phyloP scores from a whole-genome alignment of 2,329 filamentous ascomycete species.

The Aureobasidium mangrovei region DNA sequence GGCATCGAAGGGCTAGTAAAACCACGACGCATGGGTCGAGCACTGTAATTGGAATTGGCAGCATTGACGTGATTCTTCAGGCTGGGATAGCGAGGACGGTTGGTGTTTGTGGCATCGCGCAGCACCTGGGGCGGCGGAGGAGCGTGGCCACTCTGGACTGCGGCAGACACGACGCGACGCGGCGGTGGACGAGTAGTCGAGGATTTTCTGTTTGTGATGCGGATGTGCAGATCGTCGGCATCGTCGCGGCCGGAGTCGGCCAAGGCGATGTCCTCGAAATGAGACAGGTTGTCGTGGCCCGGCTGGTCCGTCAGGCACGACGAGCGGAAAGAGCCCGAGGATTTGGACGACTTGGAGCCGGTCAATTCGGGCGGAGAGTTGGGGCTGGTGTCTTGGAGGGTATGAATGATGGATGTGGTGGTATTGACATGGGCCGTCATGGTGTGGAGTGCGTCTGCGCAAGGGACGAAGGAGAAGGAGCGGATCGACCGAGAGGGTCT shows the following conservation, averaged over 20 bases:
- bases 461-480: conserved; percentile 12
- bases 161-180: conserved; percentile 6
- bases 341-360: conserved; percentile 80
- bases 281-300: conserved; percentile 57
- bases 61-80: conserved; percentile 33
- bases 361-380: conserved; percentile 72
- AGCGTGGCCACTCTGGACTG: background rate
- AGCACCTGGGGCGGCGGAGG: conserved; percentile 12
- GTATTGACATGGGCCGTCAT: conserved; percentile 11
- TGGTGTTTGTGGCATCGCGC: conserved; percentile 30
- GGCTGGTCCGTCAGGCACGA: conserved; percentile 59
- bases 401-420: background rate
- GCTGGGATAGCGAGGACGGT: conserved; percentile 32
- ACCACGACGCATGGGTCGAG: conserved; percentile 30
- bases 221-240: conserved; percentile 16
- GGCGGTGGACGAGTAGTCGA: background rate
- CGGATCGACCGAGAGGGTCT: conserved; percentile 16
- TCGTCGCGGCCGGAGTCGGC: conserved; percentile 43
- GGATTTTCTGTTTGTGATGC: background rate
- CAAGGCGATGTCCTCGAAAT: conserved; percentile 91
- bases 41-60: conserved; percentile 31
- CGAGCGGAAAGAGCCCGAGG: conserved; percentile 65
- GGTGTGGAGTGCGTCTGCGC: conserved; percentile 12
- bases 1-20: conserved; percentile 31
- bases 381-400: conserved; percentile 36